Evolutionary conservation across 805 yeast genomes (phyloP).

Genomic region (Lipomyces mesembrius): DNA sequence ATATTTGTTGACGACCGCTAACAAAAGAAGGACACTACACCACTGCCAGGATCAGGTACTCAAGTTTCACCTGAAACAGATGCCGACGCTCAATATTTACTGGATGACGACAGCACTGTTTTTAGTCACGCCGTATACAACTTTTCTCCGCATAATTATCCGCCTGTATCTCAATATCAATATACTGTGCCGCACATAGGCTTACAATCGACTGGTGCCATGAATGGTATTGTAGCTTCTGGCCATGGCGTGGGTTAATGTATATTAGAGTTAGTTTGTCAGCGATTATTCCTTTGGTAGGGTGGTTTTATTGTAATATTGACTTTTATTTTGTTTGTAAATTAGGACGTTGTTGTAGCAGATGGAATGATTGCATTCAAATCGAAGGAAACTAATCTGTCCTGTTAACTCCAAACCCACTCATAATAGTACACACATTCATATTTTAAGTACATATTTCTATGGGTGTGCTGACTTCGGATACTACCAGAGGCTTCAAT

Average conservation of each 20-base stretch:
- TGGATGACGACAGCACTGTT: conserved; percentile 47
- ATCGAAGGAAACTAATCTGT: neutral
- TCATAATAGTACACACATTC: neutral
- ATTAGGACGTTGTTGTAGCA: too few relatives aligned
- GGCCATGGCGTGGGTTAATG: neutral
- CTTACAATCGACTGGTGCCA: neutral
- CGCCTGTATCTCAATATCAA: neutral
- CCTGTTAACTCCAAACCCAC: neutral
- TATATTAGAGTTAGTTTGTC: neutral
- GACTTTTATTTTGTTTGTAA: neutral
- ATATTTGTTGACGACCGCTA: conserved; percentile 42
- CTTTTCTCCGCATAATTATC: neutral
- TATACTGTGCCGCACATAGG: neutral
- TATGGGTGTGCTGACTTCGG: neutral
- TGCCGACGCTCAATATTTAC: conserved; percentile 42
- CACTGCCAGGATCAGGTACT: conserved; percentile 36
- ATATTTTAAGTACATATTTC: neutral
- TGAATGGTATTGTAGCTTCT: neutral
- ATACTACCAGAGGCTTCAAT: conserved; percentile 13
- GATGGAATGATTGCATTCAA: neutral
- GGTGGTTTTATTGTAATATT: neutral
- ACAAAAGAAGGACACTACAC: conserved; percentile 36
- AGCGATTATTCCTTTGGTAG: neutral
- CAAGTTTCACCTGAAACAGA: conserved; percentile 46
- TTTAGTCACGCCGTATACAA: conserved; percentile 46